A percentile compares a stretch with the other conserved stretches of the same genome.
Conservation (phyloP, 305 asterid species). For the Fraxinus floribunda region DNA sequence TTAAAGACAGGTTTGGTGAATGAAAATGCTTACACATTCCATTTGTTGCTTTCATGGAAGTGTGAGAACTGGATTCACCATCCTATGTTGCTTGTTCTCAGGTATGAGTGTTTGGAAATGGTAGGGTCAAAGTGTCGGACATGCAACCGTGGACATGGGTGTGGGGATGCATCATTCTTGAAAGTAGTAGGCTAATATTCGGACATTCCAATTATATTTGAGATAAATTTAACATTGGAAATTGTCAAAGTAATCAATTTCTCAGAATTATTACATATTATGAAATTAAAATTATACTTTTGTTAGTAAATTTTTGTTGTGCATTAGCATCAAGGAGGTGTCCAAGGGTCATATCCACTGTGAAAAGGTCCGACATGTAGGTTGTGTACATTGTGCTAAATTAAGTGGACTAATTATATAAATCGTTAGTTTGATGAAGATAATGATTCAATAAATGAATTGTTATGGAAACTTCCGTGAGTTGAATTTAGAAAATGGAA, state of each 20-base stretch:
- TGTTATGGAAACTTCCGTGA: background rate
- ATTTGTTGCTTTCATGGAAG: background rate
- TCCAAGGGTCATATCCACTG: background rate
- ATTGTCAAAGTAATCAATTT: background rate
- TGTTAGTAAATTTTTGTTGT: background rate
- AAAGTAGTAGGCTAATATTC: background rate
- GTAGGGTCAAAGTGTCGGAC: background rate
- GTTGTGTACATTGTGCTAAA: background rate
- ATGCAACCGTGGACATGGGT: background rate
- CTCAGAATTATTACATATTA: background rate
- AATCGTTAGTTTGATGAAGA: background rate
- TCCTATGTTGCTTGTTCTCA: background rate
- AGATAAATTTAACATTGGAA: background rate
- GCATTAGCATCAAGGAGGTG: background rate
- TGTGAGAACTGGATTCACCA: background rate
- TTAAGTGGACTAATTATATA: background rate
- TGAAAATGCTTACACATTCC: background rate
- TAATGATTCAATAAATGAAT: background rate
- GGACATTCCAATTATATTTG: background rate
- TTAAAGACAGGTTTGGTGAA: background rate
- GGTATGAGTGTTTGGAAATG: background rate
- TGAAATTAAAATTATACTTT: background rate
- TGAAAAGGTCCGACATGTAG: background rate
- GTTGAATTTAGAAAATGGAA: background rate
- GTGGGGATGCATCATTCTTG: background rate